phyloP scores from a whole-genome alignment of 148 eudicot species.

The Spergularia bocconei region DNA sequence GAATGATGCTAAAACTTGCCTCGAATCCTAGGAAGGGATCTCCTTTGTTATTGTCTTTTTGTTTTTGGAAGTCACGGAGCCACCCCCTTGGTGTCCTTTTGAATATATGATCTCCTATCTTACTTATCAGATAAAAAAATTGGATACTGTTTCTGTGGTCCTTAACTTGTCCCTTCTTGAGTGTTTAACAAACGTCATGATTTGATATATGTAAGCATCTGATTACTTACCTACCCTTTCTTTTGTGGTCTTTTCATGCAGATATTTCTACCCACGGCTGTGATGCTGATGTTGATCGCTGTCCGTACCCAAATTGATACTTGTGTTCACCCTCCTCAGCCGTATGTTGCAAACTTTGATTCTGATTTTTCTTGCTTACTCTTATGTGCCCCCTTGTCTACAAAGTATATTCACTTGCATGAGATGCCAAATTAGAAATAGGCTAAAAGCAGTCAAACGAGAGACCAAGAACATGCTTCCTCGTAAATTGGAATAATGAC shows the following conservation, averaged over 20 bases:
- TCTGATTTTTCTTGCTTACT: conserved; percentile 10
- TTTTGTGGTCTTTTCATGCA: conserved; percentile 29
- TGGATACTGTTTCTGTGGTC: too few relatives aligned
- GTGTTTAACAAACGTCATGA: not conserved
- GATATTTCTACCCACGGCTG: conserved; percentile 85
- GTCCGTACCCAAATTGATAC: conserved; percentile 85
- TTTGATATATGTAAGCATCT: not conserved
- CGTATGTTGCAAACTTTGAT: conserved; percentile 50
- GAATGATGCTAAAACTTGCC: too few relatives aligned
- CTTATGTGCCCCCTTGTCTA: not conserved
- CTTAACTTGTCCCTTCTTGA: not conserved
- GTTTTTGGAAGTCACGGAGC: too few relatives aligned
- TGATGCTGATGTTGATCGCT: conserved; percentile 96
- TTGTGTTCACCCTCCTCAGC: conserved; percentile 70
- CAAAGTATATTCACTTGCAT: not conserved
- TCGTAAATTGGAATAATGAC: not conserved
- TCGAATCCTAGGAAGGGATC: too few relatives aligned
- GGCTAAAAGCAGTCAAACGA: not conserved
- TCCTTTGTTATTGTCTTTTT: too few relatives aligned
- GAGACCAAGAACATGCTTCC: not conserved
- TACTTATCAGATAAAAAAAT: too few relatives aligned
- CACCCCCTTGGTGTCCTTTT: too few relatives aligned
- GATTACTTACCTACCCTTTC: not conserved
- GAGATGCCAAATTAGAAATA: not conserved
- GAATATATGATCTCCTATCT: too few relatives aligned